These are phyloP conservation scores for Trypanosoma mega DNA, from an alignment of 208 protist species.

Conservation along the genomic window DNA sequence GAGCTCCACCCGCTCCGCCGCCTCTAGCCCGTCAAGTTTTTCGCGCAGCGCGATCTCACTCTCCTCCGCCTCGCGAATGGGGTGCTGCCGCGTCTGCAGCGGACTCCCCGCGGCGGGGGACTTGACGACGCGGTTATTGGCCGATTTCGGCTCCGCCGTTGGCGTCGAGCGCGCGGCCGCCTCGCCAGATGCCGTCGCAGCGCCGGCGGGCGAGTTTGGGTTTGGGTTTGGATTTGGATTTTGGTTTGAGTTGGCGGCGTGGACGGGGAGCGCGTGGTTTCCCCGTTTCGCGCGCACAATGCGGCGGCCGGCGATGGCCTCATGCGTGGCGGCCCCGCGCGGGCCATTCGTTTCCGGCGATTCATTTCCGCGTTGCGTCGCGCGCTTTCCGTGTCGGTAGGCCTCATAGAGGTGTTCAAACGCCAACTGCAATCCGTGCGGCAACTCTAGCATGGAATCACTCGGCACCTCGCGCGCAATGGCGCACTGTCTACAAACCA, in stretches of 20 bases:
- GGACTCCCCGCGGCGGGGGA: constrained; percentile 13
- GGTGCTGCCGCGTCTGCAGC: neutral
- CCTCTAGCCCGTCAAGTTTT: constrained; percentile 18
- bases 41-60: constrained; percentile 27
- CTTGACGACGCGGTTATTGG: neutral
- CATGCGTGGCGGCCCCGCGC: constrained; percentile 2
- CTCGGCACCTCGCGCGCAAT: constrained; percentile 13
- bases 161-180: neutral
- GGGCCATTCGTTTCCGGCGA: neutral
- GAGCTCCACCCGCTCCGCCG: constrained; percentile 21
- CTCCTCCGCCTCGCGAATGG: constrained; percentile 31
- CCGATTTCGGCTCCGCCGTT: neutral
- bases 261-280: neutral
- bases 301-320: constrained; percentile 26
- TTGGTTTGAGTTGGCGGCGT: too few relatives aligned
- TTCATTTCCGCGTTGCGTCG: neutral
- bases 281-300: constrained; percentile 33
- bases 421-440: constrained; percentile 25
- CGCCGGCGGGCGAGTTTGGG: neutral
- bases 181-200: neutral
- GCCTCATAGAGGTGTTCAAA: constrained; percentile 30
- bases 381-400: neutral
- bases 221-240: too few relatives aligned
- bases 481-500: constrained; percentile 57
- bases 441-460: constrained; percentile 34